Evolutionary conservation across 345 rosid genomes (phyloP), one percentile per base, ranked within the genome.

Genomic region (Boechera retrofracta): DNA sequence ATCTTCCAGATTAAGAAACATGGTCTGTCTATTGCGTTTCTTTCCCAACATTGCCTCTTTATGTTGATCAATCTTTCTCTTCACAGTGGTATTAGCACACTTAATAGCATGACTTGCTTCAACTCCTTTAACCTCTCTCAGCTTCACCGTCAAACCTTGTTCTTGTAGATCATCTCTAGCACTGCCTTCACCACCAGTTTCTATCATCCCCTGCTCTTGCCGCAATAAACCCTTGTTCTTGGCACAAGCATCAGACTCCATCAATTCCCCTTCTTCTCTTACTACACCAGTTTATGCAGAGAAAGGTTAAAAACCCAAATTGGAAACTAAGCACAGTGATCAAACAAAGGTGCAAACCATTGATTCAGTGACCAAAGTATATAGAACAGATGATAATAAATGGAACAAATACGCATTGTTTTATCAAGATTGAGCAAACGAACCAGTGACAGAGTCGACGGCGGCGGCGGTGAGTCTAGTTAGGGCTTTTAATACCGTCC

Each of bases 31-130:
- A 80, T 78, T 87, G 32, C 98, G 97, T 80, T 88, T 94, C 89
- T 92, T 94, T 53, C 98, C 98, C 67, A 91, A 82, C 97, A 94
- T 92, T 67, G 88, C 89, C 82, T 91, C 98, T 82, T 92, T 94
- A 42, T 89, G 98, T 21, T 90, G 88, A 71, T 94, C 97, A 53
- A 89, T 82, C 84, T 86, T 94, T 85, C 97, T 85, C 88, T 91
- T 94, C 26, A 83, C 92, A 9, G 60, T 78, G 73, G 79, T 86
- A 86, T 88, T 90, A 12, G 96, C 86, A 76, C 70, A 79, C 81
- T 88, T 91, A 42, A 80, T 82, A 9, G 90, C 87, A 82, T 89
- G 81, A 81, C 79, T 90, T 52, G 93, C 93, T 83, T 92, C 98
- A 73, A 80, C 64, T 76, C 96, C 97, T 83, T 83, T 94, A 67